A percentile compares a stretch with the other conserved stretches of the same genome.
These are phyloP conservation scores for Plectosphaerella plurivora DNA, from an alignment of 2,329 filamentous ascomycete genomes.

Conservation along the genomic window DNA sequence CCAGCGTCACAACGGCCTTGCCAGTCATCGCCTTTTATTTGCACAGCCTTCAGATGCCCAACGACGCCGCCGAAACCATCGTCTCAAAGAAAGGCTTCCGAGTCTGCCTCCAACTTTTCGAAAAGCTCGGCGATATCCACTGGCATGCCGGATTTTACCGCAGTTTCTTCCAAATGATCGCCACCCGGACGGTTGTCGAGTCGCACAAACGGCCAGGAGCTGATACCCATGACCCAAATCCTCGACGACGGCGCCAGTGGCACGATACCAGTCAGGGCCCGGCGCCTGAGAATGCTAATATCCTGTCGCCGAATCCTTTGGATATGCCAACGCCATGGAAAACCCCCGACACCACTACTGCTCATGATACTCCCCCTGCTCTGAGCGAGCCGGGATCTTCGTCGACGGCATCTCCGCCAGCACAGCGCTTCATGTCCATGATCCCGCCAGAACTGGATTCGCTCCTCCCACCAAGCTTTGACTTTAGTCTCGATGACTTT, in stretches of 20 bases:
- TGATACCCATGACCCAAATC: neutral
- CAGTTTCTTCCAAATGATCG: conserved; percentile 13
- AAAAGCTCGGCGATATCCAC: conserved; percentile 12
- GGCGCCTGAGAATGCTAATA: neutral
- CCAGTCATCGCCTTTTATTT: conserved; percentile 11
- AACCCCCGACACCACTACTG: neutral
- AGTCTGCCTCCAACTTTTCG: conserved; percentile 12
- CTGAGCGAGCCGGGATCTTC: neutral
- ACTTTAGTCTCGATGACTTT: neutral
- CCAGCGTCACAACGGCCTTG: conserved; percentile 12
- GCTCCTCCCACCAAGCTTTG: neutral
- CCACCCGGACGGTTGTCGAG: neutral
- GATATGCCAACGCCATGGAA: neutral
- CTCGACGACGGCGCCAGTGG: neutral
- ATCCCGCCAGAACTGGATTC: neutral
- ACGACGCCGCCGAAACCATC: neutral
- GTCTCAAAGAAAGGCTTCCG: conserved; percentile 6
- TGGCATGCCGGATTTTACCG: conserved; percentile 16
- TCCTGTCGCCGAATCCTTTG: neutral
- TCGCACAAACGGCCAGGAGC: neutral
- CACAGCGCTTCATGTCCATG: neutral
- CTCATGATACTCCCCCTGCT: neutral
- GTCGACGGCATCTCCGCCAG: neutral
- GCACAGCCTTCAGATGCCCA: conserved; percentile 10
- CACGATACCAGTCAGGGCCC: neutral